A percentile compares a stretch with the other conserved stretches of the same genome.
These are phyloP conservation scores for Microbotryum saponariae DNA, from an alignment of 1,284 basidiomycete species.

Conservation along the genomic window DNA sequence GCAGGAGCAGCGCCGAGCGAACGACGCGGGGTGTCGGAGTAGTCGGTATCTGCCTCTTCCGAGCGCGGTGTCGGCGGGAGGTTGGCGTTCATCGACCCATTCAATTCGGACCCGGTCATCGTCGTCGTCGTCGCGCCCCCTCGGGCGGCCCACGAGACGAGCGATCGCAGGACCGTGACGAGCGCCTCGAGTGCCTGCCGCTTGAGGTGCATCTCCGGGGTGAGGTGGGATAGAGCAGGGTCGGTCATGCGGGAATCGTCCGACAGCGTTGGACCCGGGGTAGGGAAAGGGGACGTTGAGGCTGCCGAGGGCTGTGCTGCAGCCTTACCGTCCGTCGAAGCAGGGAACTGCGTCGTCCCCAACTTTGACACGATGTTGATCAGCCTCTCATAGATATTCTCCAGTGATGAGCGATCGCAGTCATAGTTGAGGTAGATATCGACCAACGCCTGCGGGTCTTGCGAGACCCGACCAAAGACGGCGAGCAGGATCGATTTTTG, in stretches of 20 bases:
- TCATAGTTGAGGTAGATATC: conserved; percentile 98
- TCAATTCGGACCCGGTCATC: conserved; percentile 4
- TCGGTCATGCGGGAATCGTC: conserved; percentile 26
- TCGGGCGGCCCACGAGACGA: conserved; percentile 69
- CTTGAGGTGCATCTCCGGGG: conserved; percentile 74
- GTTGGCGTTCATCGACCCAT: neutral
- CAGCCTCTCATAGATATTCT: conserved; percentile 96
- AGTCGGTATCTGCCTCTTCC: conserved; percentile 37
- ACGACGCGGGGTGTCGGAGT: no score
- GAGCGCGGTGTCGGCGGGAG: neutral
- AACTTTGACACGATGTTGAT: conserved; percentile 93
- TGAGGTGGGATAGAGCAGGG: conserved; percentile 49
- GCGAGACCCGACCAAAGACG: conserved; percentile 70
- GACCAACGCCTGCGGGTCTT: conserved; percentile 90
- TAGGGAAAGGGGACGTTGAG: conserved; percentile 36
- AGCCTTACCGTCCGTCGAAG: conserved; percentile 43
- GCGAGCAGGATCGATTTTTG: conserved; percentile 86
- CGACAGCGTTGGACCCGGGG: conserved; percentile 17
- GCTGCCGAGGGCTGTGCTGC: conserved; percentile 45
- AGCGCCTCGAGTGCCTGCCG: conserved; percentile 85
- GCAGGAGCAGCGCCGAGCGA: no score
- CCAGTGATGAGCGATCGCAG: conserved; percentile 81
- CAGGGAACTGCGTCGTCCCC: conserved; percentile 59
- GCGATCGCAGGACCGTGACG: conserved; percentile 72
- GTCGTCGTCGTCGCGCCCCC: conserved; percentile 9